These are phyloP conservation scores for Fonsecaea nubica DNA, from an alignment of 2,329 filamentous ascomycete species.

Conservation along the genomic window DNA sequence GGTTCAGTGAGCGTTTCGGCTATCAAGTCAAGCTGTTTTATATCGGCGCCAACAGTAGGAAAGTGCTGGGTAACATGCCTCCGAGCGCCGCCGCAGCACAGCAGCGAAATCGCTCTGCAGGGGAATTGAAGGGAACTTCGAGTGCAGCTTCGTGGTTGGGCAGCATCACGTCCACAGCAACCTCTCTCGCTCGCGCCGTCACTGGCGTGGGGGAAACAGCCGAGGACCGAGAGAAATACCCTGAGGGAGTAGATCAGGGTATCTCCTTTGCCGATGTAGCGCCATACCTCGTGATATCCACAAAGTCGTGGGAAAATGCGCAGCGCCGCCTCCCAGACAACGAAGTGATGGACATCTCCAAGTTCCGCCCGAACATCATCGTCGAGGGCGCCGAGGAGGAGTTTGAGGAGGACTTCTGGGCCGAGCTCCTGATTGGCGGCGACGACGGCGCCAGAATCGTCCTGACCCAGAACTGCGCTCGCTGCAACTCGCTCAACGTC, in stretches of 20 bases:
- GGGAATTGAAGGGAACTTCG: constrained; percentile 1
- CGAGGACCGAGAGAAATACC: constrained; percentile 20
- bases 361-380: constrained; percentile 77
- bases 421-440: constrained; percentile 58
- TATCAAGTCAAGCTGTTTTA: constrained; percentile 68
- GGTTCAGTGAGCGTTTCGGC: constrained; percentile 72
- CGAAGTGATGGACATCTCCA: constrained; percentile 66
- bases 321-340: constrained; percentile 56
- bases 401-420: constrained; percentile 78
- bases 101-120: constrained; percentile 25
- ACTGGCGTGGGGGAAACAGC: constrained; percentile 4
- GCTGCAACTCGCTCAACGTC: constrained; percentile 74
- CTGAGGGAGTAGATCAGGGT: constrained; percentile 51
- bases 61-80: constrained; percentile 67
- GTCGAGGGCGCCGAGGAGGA: constrained; percentile 62
- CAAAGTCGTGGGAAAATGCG: constrained; percentile 68
- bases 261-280: constrained; percentile 78
- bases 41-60: constrained; percentile 66
- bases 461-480: constrained; percentile 72
- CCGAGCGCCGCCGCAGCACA: constrained; percentile 47
- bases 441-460: constrained; percentile 50
- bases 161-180: constrained; percentile 31
- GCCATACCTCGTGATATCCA: constrained; percentile 74
- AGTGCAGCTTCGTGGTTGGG: constrained; percentile 32
- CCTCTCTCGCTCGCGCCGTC: constrained; percentile 20